phyloP scores from a whole-genome alignment of 768 basidiomycete genomes.

The Naematelia aurantialba region DNA sequence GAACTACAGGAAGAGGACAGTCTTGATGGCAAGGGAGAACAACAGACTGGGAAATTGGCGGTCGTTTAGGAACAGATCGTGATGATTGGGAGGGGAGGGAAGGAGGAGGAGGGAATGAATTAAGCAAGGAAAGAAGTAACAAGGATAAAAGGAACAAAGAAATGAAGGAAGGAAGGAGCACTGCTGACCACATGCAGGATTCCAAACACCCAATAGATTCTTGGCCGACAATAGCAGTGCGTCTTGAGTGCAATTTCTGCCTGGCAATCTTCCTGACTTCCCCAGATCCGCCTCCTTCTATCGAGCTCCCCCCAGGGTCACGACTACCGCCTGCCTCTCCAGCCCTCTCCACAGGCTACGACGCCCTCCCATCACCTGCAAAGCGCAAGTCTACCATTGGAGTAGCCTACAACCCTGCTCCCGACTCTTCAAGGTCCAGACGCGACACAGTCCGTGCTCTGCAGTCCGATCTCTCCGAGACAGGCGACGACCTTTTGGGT shows the following conservation, averaged over 20 bases:
- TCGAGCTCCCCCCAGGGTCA: slow-evolving; percentile 19
- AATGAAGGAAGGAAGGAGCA: too few species aligned
- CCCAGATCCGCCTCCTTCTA: slow-evolving; percentile 28
- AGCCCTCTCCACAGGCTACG: slow-evolving; percentile 13
- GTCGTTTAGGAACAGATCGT: not conserved
- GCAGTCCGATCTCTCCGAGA: not conserved
- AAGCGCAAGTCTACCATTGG: slow-evolving; percentile 16
- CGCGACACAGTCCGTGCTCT: not conserved
- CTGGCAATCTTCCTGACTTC: not conserved
- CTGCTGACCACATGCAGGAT: not conserved
- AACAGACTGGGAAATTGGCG: too few species aligned
- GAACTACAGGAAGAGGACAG: not conserved
- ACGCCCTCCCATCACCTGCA: slow-evolving; percentile 24
- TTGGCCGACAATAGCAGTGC: not conserved
- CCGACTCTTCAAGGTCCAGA: not conserved
- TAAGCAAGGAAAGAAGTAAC: too few species aligned
- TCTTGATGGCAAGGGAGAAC: too few species aligned
- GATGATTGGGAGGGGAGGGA: not conserved
- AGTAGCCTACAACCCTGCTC: slow-evolving; percentile 4
- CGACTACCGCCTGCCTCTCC: slow-evolving; percentile 23
- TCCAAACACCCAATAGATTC: not conserved
- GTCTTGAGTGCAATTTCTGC: not conserved
- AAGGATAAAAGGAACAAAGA: not conserved
- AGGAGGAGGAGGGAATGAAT: not conserved
- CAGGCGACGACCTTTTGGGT: slow-evolving; percentile 8